phyloP scores from a whole-genome alignment of 1,139 yeast genomes.

The Nadsonia starkeyi-henricii region DNA sequence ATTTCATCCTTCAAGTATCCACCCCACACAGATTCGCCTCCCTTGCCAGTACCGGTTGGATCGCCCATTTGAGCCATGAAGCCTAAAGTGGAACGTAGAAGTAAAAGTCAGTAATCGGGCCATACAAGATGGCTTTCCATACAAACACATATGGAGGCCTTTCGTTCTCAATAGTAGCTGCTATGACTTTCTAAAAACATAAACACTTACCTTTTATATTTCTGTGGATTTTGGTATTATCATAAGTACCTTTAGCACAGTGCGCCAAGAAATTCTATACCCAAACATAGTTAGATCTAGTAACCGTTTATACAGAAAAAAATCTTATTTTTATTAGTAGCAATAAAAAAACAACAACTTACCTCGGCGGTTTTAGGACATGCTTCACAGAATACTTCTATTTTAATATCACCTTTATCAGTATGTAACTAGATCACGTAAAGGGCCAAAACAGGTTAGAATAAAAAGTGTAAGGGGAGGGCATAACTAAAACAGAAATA shows the following conservation, averaged over 20 bases:
- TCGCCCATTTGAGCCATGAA: conserved; percentile 40
- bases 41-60: conserved; percentile 36
- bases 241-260: conserved; percentile 34
- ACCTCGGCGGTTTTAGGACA: conserved; percentile 28
- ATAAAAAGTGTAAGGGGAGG: too few species aligned
- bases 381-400: conserved; percentile 29
- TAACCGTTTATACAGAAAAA: background rate
- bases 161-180: too few species aligned
- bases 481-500: too few species aligned
- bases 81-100: conserved; percentile 9
- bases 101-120: background rate
- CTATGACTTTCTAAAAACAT: too few species aligned
- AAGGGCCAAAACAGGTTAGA: background rate
- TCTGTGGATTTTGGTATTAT: conserved; percentile 29
- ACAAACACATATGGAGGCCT: too few species aligned
- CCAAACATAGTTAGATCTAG: background rate
- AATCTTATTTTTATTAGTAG: background rate
- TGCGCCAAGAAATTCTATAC: conserved; percentile 31
- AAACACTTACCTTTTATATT: conserved; percentile 25
- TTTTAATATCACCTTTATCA: conserved; percentile 27
- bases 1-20: conserved; percentile 38
- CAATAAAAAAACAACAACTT: conserved; percentile 2
- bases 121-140: too few species aligned
- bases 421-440: conserved; percentile 19
- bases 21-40: conserved; percentile 40